Evolutionary conservation across 345 rosid genomes (phyloP), one percentile per base, ranked within the genome.

Genomic region (Bruguiera gymnorhiza): DNA sequence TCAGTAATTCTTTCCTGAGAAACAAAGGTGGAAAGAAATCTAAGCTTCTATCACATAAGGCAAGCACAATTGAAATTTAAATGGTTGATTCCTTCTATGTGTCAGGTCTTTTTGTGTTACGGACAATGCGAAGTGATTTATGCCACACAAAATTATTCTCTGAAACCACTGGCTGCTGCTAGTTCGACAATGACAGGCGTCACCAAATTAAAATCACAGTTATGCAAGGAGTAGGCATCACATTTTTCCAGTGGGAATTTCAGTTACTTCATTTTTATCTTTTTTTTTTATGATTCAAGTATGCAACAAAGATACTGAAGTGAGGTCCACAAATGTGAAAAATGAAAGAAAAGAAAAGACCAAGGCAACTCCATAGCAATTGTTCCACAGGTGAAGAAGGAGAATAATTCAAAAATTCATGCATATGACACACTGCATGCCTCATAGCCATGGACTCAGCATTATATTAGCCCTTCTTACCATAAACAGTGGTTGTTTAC

Each of bases 1-100:
- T 80, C 88, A 43, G 62, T 74, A 64, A 77, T 77, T 81, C 82
- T 84, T 82, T 86, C 93, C 93, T 88, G 83, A 52, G 30, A 77
- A 81, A 70, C 13, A 74, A 68, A 63, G 16, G 29, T 7, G 55
- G 31, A 68, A 67, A 21, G 66, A 66, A 73, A 73, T 60, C 48
- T 75, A 29, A 75, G 76, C 63, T 62, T 65, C 39, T 24, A 24
- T 51, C 11, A 43, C 27, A 32, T 48, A 20, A 39, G 43, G 72
- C 55, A 68, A 62, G 26, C 20, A 62, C 29, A 63, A 31, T 58
- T 24, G 31, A 67, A 52, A 54, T 48, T 69, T 62, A 68, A 21
- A 65, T 43, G 1, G 9, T 3, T 0, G 51, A 61, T 46, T 62
- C 63, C 13, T 56, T 2, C 59, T 54, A 57, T 23, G 48, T 19